Base-by-base conservation (phyloP, 768 basidiomycete species). In the Holtermanniella nyarrowii region DNA sequence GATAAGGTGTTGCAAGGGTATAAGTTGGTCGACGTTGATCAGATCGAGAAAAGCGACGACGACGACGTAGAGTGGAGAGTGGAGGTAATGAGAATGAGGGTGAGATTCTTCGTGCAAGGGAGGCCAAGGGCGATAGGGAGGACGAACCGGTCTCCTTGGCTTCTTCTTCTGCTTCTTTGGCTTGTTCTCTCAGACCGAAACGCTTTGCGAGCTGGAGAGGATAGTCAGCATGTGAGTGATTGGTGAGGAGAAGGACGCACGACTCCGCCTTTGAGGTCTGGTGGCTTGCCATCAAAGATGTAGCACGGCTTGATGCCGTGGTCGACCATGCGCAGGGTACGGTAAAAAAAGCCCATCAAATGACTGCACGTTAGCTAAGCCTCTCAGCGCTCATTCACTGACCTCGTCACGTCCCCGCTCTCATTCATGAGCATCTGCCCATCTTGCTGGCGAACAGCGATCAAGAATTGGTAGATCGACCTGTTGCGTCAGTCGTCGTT, bases 281-380 rank as follows among this genome's bases (percentile, higher is more conserved):
- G 95, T 1, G 95, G 95, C 71, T 91, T 93, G 20, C 95, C 95
- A 72, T 99, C 95, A 59, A 99, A 99, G 26, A 99, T 88, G 72
- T 97, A 97, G 26, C 85, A 85, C 0, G 93, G 91, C 66, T 99
- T 99, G 68, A 99, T 89, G 3, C 95, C 95, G 59, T 97, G 93
- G 74, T 99, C 95, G 16, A 91, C 91, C 70, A 99, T 97, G 21
- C 95, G 80, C 53, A 99, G 87, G 0, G 95, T 99, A 37, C 91
- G 80, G 65, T 96, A 96, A 75, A 99, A 99, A 72, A 97, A 85
- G 0, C 95, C 95, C 90, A 97, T 96, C 11, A 99, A 76, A 73
- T 99, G 93, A 74, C 89, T 80, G 50, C 26, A n/a, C 16, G 27
- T 49, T 4, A 31, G 41, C 27, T 44, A 27, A 1, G 22, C n/a